Evolutionary conservation across 345 rosid genomes (phyloP), one percentile per base, ranked within the genome.

Genomic region (Excoecaria cochinchinensis): DNA sequence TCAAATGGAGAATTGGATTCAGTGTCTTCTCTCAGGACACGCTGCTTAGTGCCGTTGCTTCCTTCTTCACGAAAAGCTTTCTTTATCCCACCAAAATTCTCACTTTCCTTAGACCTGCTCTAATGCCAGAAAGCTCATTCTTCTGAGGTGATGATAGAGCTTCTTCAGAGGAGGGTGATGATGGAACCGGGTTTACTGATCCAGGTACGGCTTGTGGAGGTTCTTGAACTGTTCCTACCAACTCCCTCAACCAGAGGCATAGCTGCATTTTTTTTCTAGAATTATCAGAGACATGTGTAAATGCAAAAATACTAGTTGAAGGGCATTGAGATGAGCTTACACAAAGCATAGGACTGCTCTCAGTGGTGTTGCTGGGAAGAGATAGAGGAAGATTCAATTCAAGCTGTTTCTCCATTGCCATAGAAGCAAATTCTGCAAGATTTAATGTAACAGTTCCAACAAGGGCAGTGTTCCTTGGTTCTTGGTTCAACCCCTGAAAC

Each of bases 381-480:
- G 75, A 62, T 53, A 92, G 85, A 74, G 95, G 93, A 65, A 90
- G 56, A 71, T 52, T 84, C 16, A 92, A 13, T 67, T 88, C 92
- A 21, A 87, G 82, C 46, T 88, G 86, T 71, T 82, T 81, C 76
- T 88, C 79, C 71, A 82, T 87, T 40, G 85, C 82, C 6, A 72
- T 66, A 76, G 89, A 77, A 22, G 90, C 94, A 75, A 82, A 90
- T 50, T 93, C 93, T 16, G 93, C 90, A 5, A 93, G 85, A 77
- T 93, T 90, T 77, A 91, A 56, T 0, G 73, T 72, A 4, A 87
- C 86, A 10, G 87, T 80, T 76, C 97, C 97, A 77, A 89, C 77
- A 39, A 86, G 80, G 63, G 81, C 82, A 81, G 84, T 91, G 76
- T 52, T 82, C 84, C 83, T 87, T 21, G 80, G 80, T 70, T 87